Conservation (phyloP, 306 rosid species). For the Coriaria nepalensis region DNA sequence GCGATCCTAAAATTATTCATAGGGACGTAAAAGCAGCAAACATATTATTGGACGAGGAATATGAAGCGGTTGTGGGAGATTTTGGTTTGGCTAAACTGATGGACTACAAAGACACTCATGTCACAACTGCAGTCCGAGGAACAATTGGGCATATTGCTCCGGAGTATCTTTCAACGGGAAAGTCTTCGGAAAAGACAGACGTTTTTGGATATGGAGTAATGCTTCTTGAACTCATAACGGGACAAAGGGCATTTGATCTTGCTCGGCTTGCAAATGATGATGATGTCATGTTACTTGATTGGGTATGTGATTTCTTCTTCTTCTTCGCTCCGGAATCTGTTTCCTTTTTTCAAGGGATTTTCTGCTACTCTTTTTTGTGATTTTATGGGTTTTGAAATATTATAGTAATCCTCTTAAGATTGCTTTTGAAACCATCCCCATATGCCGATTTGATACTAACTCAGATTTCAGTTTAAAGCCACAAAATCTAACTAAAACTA, state of each 20-base stretch:
- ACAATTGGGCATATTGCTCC: constrained; percentile 94
- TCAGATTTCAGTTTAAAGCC: too few species aligned
- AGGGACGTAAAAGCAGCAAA: constrained; percentile 96
- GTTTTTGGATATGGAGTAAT: constrained; percentile 97
- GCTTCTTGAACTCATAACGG: constrained; percentile 96
- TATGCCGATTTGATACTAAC: too few species aligned
- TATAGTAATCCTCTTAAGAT: too few species aligned
- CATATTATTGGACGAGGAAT: constrained; percentile 83
- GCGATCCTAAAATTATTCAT: constrained; percentile 91
- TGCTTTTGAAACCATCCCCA: too few species aligned
- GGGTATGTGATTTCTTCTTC: constrained; percentile 41
- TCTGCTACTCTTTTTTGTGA: background rate
- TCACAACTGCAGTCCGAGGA: constrained; percentile 87
- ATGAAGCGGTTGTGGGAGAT: constrained; percentile 90
- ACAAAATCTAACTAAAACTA: too few species aligned
- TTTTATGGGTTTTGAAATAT: background rate
- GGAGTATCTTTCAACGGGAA: constrained; percentile 88
- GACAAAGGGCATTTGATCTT: constrained; percentile 92
- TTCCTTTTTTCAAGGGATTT: background rate
- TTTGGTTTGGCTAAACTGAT: constrained; percentile 89
- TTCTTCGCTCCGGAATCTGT: background rate
- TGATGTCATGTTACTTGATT: constrained; percentile 84
- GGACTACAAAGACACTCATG: constrained; percentile 91
- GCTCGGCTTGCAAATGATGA: constrained; percentile 86
- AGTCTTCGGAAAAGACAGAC: constrained; percentile 86